Base-by-base conservation (phyloP, 2,329 filamentous ascomycete genomes). In the Diaporthe vaccinii region DNA sequence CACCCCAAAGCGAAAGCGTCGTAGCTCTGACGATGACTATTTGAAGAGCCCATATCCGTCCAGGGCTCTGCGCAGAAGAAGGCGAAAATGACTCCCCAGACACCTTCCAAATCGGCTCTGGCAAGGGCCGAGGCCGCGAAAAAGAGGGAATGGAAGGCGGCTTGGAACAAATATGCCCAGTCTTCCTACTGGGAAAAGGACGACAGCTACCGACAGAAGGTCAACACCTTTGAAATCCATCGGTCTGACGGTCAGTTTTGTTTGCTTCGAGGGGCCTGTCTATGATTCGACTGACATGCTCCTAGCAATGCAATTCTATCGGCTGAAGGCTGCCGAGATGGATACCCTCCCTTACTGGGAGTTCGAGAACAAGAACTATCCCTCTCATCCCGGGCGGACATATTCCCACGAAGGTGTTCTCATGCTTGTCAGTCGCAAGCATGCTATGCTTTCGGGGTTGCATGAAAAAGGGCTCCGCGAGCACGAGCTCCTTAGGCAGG, bases 321-420 rank as follows among this genome's bases (percentile, higher is more conserved):
- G 59, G 10, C 59, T 65, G 3, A 46, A 65, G 8, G 25, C 39
- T 31, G 41, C 39, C 9, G 59, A 65, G 25, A 46, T 65, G 59
- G 59, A 65, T 20, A 31, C 59, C 22, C 39, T 65, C 4, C 39
- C 59, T 4, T 12, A 65, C 41, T 46, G 59, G 39, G 25, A 65
- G 39, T 62, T 62, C 6, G 59, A 62, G 39, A 62, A 62, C 39
- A 62, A 62, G 7, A 62, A 62, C 10, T 46, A 46, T 31, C 59
- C 39, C n/a, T 46, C 59, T 46, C 59, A 46, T 20, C 59, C 39
- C 2, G 59, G 59, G 9, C 59, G 59, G 4, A 46, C 59, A 12
- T 62, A 62, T 25, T 62, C 59, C n/a, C 59, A 62, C n/a, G 39
- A 62, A 17, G 59, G 59, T 31, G 59, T 62, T 10, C 59, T 62